Evolutionary conservation across 495 filamentous ascomycete genomes (phyloP).

Genomic region (Emericellopsis terricola): DNA sequence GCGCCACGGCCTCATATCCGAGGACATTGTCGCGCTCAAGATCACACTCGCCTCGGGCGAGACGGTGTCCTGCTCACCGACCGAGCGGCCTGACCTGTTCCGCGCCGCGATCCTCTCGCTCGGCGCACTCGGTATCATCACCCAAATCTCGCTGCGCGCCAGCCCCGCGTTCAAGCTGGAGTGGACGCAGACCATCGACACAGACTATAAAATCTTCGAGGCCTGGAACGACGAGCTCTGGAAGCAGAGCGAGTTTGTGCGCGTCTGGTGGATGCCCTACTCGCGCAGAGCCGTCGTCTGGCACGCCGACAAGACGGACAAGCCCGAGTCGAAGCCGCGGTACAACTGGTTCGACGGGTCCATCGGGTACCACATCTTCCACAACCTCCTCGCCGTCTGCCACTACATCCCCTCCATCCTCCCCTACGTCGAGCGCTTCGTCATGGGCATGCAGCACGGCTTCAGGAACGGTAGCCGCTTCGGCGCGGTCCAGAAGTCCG

Average conservation of each 20-base stretch:
- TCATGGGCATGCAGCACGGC: slow-evolving; percentile 91
- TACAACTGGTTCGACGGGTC: slow-evolving; percentile 59
- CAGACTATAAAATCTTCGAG: slow-evolving; percentile 44
- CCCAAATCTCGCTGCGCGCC: slow-evolving; percentile 70
- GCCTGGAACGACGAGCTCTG: slow-evolving; percentile 63
- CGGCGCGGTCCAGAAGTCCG: slow-evolving; percentile 58
- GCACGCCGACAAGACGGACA: slow-evolving; percentile 54
- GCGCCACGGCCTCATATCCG: slow-evolving; percentile 64
- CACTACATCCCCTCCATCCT: slow-evolving; percentile 64
- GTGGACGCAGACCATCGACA: slow-evolving; percentile 67
- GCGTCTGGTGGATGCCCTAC: slow-evolving; percentile 97
- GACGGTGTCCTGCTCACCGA: slow-evolving; percentile 50
- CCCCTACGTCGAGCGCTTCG: slow-evolving; percentile 80
- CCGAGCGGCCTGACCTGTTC: slow-evolving; percentile 61
- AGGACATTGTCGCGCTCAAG: slow-evolving; percentile 50
- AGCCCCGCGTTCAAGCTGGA: slow-evolving; percentile 58
- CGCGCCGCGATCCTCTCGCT: slow-evolving; percentile 74
- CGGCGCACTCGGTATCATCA: slow-evolving; percentile 79
- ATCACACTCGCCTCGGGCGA: slow-evolving; percentile 74
- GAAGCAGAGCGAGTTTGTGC: slow-evolving; percentile 70
- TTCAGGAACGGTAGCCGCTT: slow-evolving; percentile 51
- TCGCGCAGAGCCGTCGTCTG: slow-evolving; percentile 70
- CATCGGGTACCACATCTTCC: slow-evolving; percentile 76
- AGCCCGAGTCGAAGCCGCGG: slow-evolving; percentile 16
- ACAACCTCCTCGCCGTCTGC: slow-evolving; percentile 63